Base-by-base conservation (phyloP, 2,329 filamentous ascomycete genomes). In the Cytospora chrysosperma region DNA sequence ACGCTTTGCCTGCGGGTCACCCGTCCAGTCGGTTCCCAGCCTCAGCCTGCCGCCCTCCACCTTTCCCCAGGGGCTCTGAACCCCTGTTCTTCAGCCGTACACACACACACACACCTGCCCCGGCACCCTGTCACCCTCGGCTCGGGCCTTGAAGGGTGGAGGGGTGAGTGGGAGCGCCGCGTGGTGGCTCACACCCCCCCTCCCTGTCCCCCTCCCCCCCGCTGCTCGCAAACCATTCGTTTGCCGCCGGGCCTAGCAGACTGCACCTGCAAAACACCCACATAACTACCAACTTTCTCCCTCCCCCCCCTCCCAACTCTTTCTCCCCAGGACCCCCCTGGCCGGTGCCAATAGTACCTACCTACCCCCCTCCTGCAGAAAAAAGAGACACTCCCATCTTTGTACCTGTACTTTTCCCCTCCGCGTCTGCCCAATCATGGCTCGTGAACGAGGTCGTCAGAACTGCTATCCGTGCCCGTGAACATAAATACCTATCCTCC, bases 371-470 rank as follows among this genome's bases (percentile, higher is more conserved):
- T 68, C 70, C 66, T 70, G 65, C 68, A 24, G 24, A 12, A 24
- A 19, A 47, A 15, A 40, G 4, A 40, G 19, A 6, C 3, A 19
- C 4, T 13, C 43, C n/a, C 43, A 24, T 47, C n/a, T 47, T 47
- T 75, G 75, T 77, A 78, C 78, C 61, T 76, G 78, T 82, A 78
- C 76, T 77, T 80, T 78, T 78, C 54, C 15, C 72, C 72, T 67
- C n/a, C n/a, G 69, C 59, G 61, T 64, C 72, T 71, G 69, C 77
- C 82, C 82, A 85, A 85, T 85, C 82, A 85, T 81, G 77, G 77
- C 70, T 79, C 81, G 75, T 82, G 76, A 77, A 75, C n/a, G 19
- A 21, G 43, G 43, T 24, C 43, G 43, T 47, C 43, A 47, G 77
- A 78, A 79, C 73, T 75, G 69, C 72, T 73, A 34, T 71, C 74